phyloP scores from a whole-genome alignment of 176 grass and related monocot species.

The Oryza meridionalis region DNA sequence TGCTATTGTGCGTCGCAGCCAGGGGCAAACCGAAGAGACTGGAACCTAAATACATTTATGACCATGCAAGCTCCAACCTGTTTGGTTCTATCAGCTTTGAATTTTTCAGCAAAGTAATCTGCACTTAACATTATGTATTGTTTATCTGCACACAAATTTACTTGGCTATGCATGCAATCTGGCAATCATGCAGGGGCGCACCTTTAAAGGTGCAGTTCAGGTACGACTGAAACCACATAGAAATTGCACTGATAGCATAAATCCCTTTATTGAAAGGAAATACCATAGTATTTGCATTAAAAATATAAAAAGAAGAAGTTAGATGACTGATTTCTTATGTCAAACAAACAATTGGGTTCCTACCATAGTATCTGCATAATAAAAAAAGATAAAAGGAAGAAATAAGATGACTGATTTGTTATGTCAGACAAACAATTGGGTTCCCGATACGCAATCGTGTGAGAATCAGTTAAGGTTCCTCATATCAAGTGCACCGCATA shows the following conservation, averaged over 20 bases:
- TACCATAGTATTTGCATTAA: neutral
- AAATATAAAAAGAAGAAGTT: neutral
- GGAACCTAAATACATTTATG: too few relatives aligned
- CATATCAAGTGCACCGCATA: neutral
- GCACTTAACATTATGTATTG: too few relatives aligned
- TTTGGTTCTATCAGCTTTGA: too few relatives aligned
- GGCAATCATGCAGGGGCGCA: too few relatives aligned
- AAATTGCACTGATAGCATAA: neutral
- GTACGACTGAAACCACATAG: too few relatives aligned
- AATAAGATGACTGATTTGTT: neutral
- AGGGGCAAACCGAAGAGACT: too few relatives aligned
- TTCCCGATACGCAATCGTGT: neutral
- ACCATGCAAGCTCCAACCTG: too few relatives aligned
- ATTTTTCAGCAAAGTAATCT: too few relatives aligned
- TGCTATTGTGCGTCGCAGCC: too few relatives aligned
- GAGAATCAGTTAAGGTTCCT: constrained; percentile 23
- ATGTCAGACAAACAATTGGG: neutral
- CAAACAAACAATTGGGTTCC: neutral
- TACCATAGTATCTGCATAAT: neutral
- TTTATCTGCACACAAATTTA: too few relatives aligned
- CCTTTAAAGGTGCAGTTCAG: too few relatives aligned
- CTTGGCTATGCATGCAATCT: too few relatives aligned
- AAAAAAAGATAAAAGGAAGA: neutral
- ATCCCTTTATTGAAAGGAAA: neutral
- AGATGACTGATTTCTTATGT: neutral